phyloP scores from a whole-genome alignment of 805 yeast species.

The Pichia phayaonensis region DNA sequence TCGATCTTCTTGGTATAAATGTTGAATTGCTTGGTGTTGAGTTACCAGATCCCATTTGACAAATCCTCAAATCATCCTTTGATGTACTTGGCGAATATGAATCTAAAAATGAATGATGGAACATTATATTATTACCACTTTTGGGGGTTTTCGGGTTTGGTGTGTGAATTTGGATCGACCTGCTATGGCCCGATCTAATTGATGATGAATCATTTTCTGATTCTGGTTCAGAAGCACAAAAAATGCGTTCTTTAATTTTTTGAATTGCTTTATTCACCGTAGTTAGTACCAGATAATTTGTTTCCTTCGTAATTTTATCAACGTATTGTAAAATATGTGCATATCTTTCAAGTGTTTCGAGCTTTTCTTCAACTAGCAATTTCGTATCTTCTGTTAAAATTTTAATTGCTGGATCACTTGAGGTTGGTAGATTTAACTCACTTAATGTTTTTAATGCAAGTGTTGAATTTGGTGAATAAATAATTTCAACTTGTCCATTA shows the following conservation, averaged over 20 bases:
- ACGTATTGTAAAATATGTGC: conserved; percentile 70
- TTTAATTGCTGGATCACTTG: conserved; percentile 59
- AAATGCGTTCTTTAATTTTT: conserved; percentile 36
- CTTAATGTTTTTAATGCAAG: conserved; percentile 42
- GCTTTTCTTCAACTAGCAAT: conserved; percentile 49
- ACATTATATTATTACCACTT: conserved; percentile 11
- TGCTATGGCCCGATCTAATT: conserved; percentile 7
- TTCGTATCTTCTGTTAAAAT: conserved; percentile 63
- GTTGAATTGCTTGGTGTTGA: conserved; percentile 17
- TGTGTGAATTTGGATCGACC: conserved; percentile 1
- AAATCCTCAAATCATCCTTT: background rate
- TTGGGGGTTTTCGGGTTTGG: conserved; percentile 13
- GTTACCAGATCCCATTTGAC: conserved; percentile 14
- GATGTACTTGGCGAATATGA: conserved; percentile 5
- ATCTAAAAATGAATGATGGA: conserved; percentile 20
- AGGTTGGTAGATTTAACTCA: conserved; percentile 35
- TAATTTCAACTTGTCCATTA: conserved; percentile 25
- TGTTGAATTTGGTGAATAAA: conserved; percentile 54
- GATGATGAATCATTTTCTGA: conserved; percentile 15
- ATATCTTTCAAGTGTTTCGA: conserved; percentile 61
- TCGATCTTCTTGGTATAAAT: conserved; percentile 15
- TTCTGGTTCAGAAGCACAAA: conserved; percentile 15
- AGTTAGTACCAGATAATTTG: conserved; percentile 57
- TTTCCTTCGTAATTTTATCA: conserved; percentile 69
- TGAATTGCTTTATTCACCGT: conserved; percentile 58